Percentiles rank a stretch among this genome's conserved stretches.
Conservation (phyloP, 345 rosid species). For the Turritis glabra region DNA sequence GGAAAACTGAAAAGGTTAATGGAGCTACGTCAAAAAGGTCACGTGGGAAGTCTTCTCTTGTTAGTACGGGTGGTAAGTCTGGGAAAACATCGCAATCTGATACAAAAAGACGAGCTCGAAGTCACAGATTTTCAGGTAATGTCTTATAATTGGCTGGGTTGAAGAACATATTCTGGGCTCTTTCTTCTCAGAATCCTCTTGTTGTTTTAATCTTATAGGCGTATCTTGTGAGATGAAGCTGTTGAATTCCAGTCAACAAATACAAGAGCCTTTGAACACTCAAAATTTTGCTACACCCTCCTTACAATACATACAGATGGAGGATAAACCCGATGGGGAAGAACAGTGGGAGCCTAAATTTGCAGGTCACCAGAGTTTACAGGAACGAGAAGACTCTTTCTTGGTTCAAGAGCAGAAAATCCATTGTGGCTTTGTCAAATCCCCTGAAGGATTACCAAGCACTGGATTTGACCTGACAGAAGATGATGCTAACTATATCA, state of each 20-base stretch:
- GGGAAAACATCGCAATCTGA: constrained; percentile 48
- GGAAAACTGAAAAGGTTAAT: constrained; percentile 40
- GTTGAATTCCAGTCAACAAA: constrained; percentile 67
- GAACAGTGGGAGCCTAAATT: constrained; percentile 83
- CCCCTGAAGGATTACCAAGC: constrained; percentile 72
- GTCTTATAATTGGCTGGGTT: constrained; percentile 3
- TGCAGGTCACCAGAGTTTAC: constrained; percentile 89
- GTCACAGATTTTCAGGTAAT: constrained; percentile 58
- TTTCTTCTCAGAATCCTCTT: constrained; percentile 10
- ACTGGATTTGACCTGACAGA: constrained; percentile 94
- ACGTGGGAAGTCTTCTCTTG: constrained; percentile 43
- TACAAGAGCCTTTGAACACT: constrained; percentile 85
- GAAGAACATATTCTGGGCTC: not conserved
- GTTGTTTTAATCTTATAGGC: constrained; percentile 43
- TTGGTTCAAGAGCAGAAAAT: constrained; percentile 71
- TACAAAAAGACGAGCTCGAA: constrained; percentile 54
- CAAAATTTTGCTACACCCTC: constrained; percentile 75
- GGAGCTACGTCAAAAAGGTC: constrained; percentile 37
- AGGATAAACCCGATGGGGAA: constrained; percentile 62
- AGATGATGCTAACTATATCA: constrained; percentile 83
- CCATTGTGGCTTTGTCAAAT: constrained; percentile 94
- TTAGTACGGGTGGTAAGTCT: constrained; percentile 38
- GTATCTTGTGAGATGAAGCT: constrained; percentile 83
- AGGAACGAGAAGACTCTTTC: constrained; percentile 77
- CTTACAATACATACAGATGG: constrained; percentile 68